Evolutionary conservation across 176 grass and related monocot genomes (phyloP), one percentile per base, ranked within the genome.

Genomic region (Dactylis glomerata): DNA sequence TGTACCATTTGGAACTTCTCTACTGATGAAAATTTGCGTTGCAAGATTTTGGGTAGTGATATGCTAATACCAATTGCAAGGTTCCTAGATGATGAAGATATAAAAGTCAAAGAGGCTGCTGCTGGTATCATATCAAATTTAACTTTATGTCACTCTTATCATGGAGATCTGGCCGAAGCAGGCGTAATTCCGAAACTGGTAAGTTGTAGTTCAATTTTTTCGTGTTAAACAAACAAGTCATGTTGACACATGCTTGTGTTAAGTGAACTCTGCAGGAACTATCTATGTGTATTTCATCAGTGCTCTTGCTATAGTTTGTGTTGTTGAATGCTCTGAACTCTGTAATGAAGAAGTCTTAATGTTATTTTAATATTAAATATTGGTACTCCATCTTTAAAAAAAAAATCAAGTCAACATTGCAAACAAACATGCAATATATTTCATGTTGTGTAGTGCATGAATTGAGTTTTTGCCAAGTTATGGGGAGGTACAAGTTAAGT

Each of bases 1-100:
- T 92, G 84, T 83, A 87, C 85, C 6, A 77, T 94, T 71, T 94
- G 92, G 92, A 94, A 90, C 69, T 92, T 94, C 42, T 94, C 92
- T 78, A 83, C 75, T 17, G 89, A 92, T 77, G 85, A 92, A 45
- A 88, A 83, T 13, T 81, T 72, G 56, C 89, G 90, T 16, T 32
- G 45, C 52, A 92, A 89, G 24, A 90, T 94, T 92, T 57, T 88
- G 38, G 75, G 76, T 41, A 87, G 61, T 75, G 87, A 77, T 81
- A 19, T 90, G 20, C 85, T 94, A 78, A 82, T 65, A 71, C 62
- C 50, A 51, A 63, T 92, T 59, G 67, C 90, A 83, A 87, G 76
- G 31, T 90, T 89, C 80, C 79, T 94, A 73, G 90, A 90, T 88
- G 92, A 92, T 62, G 85, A 88, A 61, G 89, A 87, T 72, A 85